Percentiles rank a stretch among this genome's conserved stretches.
phyloP scores from a whole-genome alignment of 352 stramenopile genomes.

The Phytophthora meadii region DNA sequence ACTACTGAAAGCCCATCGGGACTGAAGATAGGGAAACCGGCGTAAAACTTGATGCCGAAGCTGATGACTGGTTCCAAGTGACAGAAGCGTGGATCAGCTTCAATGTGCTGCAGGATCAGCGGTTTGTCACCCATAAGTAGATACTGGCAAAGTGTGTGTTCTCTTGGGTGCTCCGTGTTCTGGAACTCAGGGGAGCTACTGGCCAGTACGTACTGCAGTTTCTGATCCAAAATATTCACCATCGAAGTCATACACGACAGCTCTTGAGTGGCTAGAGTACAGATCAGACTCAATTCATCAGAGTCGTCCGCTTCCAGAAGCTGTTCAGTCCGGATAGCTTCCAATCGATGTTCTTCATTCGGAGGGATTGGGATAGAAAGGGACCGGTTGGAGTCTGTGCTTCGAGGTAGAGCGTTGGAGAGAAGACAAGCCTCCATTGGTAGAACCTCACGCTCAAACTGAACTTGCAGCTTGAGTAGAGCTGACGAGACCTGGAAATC shows the following conservation, averaged over 20 bases:
- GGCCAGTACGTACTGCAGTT: constrained; percentile 45
- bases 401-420: constrained; percentile 35
- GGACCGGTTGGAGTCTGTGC: constrained; percentile 31
- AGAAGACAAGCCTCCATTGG: constrained; percentile 38
- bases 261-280: constrained; percentile 44
- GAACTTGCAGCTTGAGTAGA: constrained; percentile 20
- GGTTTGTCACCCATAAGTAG: constrained; percentile 55
- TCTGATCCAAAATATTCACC: constrained; percentile 50
- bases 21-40: constrained; percentile 51
- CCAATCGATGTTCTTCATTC: constrained; percentile 43
- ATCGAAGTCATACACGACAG: constrained; percentile 45
- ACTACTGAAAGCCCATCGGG: constrained; percentile 26
- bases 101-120: constrained; percentile 57
- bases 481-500: constrained; percentile 1
- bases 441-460: constrained; percentile 26
- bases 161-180: constrained; percentile 32
- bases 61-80: constrained; percentile 36
- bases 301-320: constrained; percentile 27
- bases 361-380: constrained; percentile 34
- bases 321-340: constrained; percentile 40
- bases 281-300: constrained; percentile 47
- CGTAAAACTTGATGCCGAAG: constrained; percentile 56
- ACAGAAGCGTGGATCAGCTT: constrained; percentile 62
- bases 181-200: constrained; percentile 37
- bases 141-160: constrained; percentile 58